phyloP scores from a whole-genome alignment of 2,329 filamentous ascomycete species.

The Fusarium sp. region DNA sequence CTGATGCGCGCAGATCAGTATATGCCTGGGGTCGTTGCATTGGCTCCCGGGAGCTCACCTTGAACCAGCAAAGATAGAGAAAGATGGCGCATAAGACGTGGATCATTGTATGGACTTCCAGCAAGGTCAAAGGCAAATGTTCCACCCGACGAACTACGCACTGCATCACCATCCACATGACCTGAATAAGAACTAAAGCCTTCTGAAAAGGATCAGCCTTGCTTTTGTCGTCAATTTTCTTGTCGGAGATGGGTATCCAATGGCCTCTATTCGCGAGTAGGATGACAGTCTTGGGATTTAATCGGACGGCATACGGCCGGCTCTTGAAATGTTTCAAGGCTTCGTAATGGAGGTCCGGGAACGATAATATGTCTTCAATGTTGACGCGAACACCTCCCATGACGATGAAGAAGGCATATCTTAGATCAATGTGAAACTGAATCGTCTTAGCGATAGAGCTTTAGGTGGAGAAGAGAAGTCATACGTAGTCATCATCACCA shows the following conservation, averaged over 20 bases:
- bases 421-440: conserved; percentile 27
- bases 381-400: conserved; percentile 50
- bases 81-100: conserved; percentile 40
- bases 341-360: conserved; percentile 13
- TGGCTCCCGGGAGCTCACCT: background rate
- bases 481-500: background rate
- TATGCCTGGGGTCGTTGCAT: accelerated
- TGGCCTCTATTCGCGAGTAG: conserved; percentile 21
- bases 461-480: background rate
- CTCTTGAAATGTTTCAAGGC: conserved; percentile 5
- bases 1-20: background rate
- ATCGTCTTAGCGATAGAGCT: background rate
- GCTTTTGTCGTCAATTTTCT: conserved; percentile 54
- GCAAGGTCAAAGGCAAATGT: conserved; percentile 54
- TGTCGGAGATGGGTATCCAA: conserved; percentile 19
- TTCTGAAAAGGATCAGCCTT: conserved; percentile 57
- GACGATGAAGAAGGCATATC: conserved; percentile 50
- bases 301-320: conserved; percentile 9
- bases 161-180: conserved; percentile 57
- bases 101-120: conserved; percentile 53
- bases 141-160: conserved; percentile 51
- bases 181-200: conserved; percentile 55
- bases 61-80: conserved; percentile 43
- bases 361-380: conserved; percentile 18
- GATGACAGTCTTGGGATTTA: conserved; percentile 12